These are phyloP conservation scores for Arthonia radiata DNA, from an alignment of 495 filamentous ascomycete genomes.

Conservation along the genomic window DNA sequence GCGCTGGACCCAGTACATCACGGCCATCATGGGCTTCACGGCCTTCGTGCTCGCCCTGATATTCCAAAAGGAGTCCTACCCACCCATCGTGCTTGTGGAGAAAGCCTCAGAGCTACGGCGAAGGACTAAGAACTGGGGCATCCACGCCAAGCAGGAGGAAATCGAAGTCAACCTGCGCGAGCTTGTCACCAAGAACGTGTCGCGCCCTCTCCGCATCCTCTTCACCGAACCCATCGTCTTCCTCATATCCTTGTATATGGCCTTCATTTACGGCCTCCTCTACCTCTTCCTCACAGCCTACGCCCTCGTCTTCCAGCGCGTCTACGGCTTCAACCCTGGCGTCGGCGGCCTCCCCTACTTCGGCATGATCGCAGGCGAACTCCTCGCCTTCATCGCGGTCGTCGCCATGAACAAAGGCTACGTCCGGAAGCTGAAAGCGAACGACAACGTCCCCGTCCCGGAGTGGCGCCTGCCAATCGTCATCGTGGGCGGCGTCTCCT, in stretches of 20 bases:
- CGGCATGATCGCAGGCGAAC: conserved; percentile 51
- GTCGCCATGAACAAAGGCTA: conserved; percentile 47
- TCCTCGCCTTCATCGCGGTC: conserved; percentile 41
- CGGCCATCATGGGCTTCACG: conserved; percentile 48
- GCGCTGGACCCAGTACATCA: conserved; percentile 65
- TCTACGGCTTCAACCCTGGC: conserved; percentile 42
- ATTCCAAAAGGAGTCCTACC: conserved; percentile 65
- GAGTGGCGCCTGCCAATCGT: conserved; percentile 72
- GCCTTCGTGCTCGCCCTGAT: conserved; percentile 45
- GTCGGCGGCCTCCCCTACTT: conserved; percentile 55
- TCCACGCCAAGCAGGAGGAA: conserved; percentile 83
- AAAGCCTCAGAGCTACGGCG: conserved; percentile 63
- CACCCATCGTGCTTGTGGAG: conserved; percentile 48
- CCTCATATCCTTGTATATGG: conserved; percentile 52
- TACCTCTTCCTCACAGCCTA: conserved; percentile 69
- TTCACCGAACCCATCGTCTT: conserved; percentile 62
- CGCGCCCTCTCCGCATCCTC: conserved; percentile 52
- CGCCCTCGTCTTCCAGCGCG: conserved; percentile 48
- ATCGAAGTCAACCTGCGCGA: conserved; percentile 67
- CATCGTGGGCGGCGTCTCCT: conserved; percentile 49
- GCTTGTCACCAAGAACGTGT: conserved; percentile 62
- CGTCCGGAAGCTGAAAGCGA: conserved; percentile 42
- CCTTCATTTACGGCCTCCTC: conserved; percentile 53
- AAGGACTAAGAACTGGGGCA: conserved; percentile 72
- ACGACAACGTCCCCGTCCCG: conserved; percentile 48